Evolutionary conservation across 2,329 filamentous ascomycete species (phyloP), one percentile per base, ranked within the genome.

Genomic region (Thelonectria discophora): DNA sequence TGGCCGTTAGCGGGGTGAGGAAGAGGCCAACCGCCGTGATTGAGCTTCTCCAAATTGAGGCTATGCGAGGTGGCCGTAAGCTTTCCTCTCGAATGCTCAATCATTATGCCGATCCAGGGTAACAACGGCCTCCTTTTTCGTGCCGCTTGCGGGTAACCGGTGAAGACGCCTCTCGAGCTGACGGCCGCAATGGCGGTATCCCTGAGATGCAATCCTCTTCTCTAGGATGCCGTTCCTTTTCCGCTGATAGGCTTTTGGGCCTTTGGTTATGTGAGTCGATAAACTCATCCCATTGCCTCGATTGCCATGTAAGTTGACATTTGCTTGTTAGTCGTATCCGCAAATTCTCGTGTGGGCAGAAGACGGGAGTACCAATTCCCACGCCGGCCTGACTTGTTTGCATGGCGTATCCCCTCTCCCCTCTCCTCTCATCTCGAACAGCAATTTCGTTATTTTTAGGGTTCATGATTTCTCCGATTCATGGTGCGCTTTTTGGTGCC

Each of bases 401-500:
- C 5, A 46, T 24, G 8, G 18, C 17, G 5, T 3, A 21, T 11
- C 17, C 13, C 42, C 18, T n/a, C 17, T 18, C 39, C 39, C 39
- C 11, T 3, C 3, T 8, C 17, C 7, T 20, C 13, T 13, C 32
- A 3, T 34, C 8, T 34, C 8, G 32, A 3, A 3, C 5, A 34
- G 42, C 11, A 45, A 21, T 45, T 47, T n/a, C 24, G 20, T 47
- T 47, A 47, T 47, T 47, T 47, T 47, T 47, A 47, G 45, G 45
- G 8, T 17, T 47, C 11, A 47, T 47, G 8, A 24, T n/a, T 47
- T 47, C 13, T 21, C 45, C n/a, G 20, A 17, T 2, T 20, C 18
- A 21, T 45, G 42, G 17, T 20, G 18, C 9, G 42, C 10, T n/a
- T 20, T 5, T 45, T 45, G n/a, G n/a, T 9, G n/a, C n/a, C 42